These are phyloP conservation scores for Gracilaria caudata DNA, from an alignment of 23 red algal genomes.

Conservation along the genomic window DNA sequence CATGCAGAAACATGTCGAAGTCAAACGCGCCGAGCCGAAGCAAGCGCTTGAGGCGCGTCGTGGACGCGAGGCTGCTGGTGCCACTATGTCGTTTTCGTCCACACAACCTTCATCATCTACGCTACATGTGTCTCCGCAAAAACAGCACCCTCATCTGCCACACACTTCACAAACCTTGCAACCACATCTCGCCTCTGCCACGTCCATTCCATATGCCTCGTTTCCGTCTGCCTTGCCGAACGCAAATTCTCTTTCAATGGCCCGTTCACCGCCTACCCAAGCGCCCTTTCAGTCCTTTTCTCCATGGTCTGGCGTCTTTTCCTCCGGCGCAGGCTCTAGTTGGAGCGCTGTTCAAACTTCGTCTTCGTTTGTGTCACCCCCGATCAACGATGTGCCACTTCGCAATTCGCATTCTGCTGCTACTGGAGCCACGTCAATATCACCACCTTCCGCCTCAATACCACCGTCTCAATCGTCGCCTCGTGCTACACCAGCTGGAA, in stretches of 20 bases:
- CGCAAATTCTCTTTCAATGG: not conserved
- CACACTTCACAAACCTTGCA: constrained; percentile 17
- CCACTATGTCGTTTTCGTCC: not conserved
- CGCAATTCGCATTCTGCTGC: not conserved
- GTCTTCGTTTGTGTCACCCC: not conserved
- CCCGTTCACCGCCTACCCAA: constrained; percentile 18
- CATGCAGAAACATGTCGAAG: constrained; percentile 83
- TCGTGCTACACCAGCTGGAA: not conserved
- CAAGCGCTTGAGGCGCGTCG: constrained; percentile 66
- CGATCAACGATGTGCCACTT: not conserved
- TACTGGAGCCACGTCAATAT: not conserved
- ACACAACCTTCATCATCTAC: not conserved
- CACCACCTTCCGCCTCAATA: not conserved
- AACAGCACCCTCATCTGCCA: not conserved
- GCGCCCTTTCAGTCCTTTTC: constrained; percentile 18
- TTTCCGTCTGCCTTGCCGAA: not conserved
- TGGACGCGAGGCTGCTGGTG: constrained; percentile 35
- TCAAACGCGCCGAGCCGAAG: constrained; percentile 85
- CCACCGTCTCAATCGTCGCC: not conserved
- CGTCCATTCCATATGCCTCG: constrained; percentile 9
- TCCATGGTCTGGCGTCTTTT: constrained; percentile 48
- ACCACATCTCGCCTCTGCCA: constrained; percentile 20
- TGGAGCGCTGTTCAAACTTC: constrained; percentile 13
- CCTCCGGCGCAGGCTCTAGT: constrained; percentile 18
- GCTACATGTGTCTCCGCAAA: constrained; percentile 3